A percentile compares a stretch with the other conserved stretches of the same genome.
Conservation (phyloP, 2,329 filamentous ascomycete species). For the Thielaviopsis euricoi region DNA sequence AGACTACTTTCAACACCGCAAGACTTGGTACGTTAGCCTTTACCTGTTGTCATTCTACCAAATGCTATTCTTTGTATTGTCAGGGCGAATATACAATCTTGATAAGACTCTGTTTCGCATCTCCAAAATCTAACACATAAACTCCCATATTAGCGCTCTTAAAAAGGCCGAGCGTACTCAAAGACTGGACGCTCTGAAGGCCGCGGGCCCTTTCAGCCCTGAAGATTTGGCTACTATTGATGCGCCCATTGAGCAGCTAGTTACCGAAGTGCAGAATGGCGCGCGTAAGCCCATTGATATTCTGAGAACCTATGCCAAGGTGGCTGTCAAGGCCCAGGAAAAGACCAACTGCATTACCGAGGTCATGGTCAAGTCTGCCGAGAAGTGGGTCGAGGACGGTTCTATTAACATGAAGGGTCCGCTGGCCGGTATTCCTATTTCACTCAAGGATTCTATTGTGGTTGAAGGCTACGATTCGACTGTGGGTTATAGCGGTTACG, state of each 20-base stretch:
- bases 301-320: conserved; percentile 74
- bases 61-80: background rate
- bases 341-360: conserved; percentile 86
- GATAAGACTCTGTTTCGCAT: background rate
- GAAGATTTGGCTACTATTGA: conserved; percentile 51
- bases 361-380: conserved; percentile 62
- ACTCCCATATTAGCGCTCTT: conserved; percentile 19
- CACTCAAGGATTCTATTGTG: conserved; percentile 64
- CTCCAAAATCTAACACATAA: background rate
- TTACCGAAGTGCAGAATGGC: conserved; percentile 59
- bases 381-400: conserved; percentile 47
- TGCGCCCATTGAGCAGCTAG: conserved; percentile 61
- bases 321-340: conserved; percentile 65
- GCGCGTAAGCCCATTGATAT: conserved; percentile 51
- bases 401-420: conserved; percentile 61
- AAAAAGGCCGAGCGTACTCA: conserved; percentile 63
- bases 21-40: conserved; percentile 20
- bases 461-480: conserved; percentile 71
- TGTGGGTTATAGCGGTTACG: conserved; percentile 62
- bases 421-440: conserved; percentile 73
- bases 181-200: conserved; percentile 49
- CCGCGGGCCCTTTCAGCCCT: conserved; percentile 42
- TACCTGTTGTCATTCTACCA: background rate
- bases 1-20: conserved; percentile 14
- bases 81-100: background rate